Percentiles rank a stretch among this genome's conserved stretches.
Evolutionary conservation across 208 protist genomes (phyloP).

Genomic region (Tritrichomonas foetus): DNA sequence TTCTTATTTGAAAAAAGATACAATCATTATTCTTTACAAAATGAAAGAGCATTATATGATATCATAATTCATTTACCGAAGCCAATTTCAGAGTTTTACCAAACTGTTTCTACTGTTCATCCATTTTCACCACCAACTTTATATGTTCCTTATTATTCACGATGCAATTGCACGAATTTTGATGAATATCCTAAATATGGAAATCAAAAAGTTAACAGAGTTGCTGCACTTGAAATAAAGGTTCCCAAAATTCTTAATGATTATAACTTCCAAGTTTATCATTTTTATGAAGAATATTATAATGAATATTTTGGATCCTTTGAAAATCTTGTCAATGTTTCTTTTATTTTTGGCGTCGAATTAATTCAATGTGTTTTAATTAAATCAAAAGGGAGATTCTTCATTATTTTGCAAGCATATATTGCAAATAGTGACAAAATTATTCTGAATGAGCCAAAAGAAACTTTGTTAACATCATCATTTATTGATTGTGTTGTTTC

Average conservation of each 20-base stretch:
- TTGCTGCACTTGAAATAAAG: not conserved
- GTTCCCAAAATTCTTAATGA: not conserved
- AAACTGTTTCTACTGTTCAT: not conserved
- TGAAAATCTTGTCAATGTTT: not conserved
- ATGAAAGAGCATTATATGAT: not conserved
- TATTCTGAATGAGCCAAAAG: not conserved
- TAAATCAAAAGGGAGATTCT: not conserved
- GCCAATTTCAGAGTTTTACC: not conserved
- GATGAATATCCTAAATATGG: not conserved
- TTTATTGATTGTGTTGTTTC: not conserved
- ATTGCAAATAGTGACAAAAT: not conserved
- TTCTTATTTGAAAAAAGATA: not conserved
- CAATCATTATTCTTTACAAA: not conserved
- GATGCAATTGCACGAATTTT: not conserved
- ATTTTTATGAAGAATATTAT: not conserved
- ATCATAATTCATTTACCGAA: not conserved
- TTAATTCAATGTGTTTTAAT: not conserved
- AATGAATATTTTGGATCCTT: not conserved
- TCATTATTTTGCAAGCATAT: not conserved
- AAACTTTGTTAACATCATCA: too few relatives aligned
- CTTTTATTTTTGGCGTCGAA: not conserved
- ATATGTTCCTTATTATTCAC: not conserved
- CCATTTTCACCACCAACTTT: not conserved
- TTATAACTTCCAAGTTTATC: not conserved
- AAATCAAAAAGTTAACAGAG: not conserved